Percentiles rank a stretch among this genome's conserved stretches.
phyloP scores from a whole-genome alignment of 2,329 filamentous ascomycete genomes.

The Curvularia sp. region DNA sequence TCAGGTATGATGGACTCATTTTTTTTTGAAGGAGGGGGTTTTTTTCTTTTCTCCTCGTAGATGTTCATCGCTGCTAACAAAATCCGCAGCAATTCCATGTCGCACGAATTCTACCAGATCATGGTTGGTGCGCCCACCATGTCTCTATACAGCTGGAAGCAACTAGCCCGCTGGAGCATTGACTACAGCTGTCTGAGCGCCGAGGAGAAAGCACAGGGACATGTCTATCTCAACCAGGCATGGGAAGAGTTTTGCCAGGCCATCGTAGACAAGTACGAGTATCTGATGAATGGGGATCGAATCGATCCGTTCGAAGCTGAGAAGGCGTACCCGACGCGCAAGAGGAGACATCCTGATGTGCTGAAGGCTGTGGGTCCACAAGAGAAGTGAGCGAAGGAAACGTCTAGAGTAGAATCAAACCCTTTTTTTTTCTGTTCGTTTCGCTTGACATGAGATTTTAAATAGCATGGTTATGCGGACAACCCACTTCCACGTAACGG shows the following conservation, averaged over 20 bases:
- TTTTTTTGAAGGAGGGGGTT: no score
- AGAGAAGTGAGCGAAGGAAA: background rate
- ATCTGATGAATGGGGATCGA: constrained; percentile 8
- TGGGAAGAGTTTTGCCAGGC: constrained; percentile 67
- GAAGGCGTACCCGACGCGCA: constrained; percentile 5
- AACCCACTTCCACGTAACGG: no score
- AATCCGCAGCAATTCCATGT: constrained; percentile 67
- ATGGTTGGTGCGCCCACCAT: constrained; percentile 73
- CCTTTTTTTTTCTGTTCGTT: background rate
- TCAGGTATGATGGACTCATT: constrained; percentile 59
- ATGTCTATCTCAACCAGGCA: constrained; percentile 58
- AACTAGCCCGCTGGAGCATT: constrained; percentile 60
- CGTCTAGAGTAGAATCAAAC: background rate
- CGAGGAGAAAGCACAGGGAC: constrained; percentile 51
- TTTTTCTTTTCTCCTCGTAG: background rate
- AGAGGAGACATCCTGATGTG: constrained; percentile 1
- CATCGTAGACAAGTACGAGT: constrained; percentile 55
- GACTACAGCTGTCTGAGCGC: constrained; percentile 53
- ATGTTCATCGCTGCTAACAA: background rate
- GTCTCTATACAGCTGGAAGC: constrained; percentile 74
- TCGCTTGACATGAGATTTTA: no score
- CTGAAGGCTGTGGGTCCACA: background rate
- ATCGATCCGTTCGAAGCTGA: constrained; percentile 14
- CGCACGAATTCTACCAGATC: constrained; percentile 79
- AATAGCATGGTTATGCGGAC: no score